phyloP scores from a whole-genome alignment of 148 eudicot genomes.

The Heliosperma pusillum region DNA sequence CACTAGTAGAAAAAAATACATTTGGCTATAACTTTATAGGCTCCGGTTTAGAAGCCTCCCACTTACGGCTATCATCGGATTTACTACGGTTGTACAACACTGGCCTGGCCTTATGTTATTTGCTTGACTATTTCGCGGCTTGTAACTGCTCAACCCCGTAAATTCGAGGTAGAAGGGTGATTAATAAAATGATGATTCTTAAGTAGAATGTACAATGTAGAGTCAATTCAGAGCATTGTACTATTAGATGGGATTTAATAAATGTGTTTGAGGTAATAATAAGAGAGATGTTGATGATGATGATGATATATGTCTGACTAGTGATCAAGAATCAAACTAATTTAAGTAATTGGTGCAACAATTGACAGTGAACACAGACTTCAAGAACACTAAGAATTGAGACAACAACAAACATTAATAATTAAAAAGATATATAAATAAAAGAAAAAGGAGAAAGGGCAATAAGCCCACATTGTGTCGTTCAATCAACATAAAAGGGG shows the following conservation, averaged over 20 bases:
- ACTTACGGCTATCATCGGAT: no score
- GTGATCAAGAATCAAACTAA: no score
- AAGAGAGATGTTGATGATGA: neutral
- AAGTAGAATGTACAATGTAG: neutral
- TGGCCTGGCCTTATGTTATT: no score
- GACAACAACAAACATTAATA: conserved; percentile 16
- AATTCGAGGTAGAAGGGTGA: neutral
- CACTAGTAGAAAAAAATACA: no score
- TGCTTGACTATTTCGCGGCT: no score
- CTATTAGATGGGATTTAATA: neutral
- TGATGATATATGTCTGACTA: neutral
- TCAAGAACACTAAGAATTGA: conserved; percentile 32
- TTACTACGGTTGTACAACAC: no score
- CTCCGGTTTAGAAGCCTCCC: no score
- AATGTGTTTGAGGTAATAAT: conserved; percentile 8
- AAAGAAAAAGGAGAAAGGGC: conserved; percentile 46
- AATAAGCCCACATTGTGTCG: conserved; percentile 51
- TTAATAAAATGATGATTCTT: neutral
- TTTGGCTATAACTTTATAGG: no score
- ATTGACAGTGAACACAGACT: conserved; percentile 42
- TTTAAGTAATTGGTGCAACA: neutral
- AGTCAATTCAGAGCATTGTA: conserved; percentile 1
- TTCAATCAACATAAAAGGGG: conserved; percentile 57
- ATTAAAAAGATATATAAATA: neutral
- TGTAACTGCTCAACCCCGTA: no score